Conservation (phyloP, 257 asterid species). For the Buddleja alternifolia region DNA sequence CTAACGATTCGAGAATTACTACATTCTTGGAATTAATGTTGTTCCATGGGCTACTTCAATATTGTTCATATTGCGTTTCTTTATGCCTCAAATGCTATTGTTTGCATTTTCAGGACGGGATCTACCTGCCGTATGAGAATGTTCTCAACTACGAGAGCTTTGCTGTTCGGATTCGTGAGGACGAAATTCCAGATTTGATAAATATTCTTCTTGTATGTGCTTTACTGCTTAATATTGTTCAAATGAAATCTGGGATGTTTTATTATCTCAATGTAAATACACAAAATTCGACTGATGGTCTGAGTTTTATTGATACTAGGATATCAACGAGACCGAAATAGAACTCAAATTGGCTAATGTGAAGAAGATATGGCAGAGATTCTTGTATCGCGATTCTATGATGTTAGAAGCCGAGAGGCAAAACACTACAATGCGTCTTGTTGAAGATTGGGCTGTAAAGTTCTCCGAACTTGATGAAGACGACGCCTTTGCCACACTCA, state of each 20-base stretch:
- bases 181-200: slow-evolving; percentile 79
- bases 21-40: slow-evolving; percentile 1
- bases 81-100: slow-evolving; percentile 14
- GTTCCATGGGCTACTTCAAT: neutral
- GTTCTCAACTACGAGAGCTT: slow-evolving; percentile 80
- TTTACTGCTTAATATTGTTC: slow-evolving; percentile 25
- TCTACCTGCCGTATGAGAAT: slow-evolving; percentile 91
- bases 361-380: slow-evolving; percentile 90
- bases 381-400: slow-evolving; percentile 79
- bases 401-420: slow-evolving; percentile 96
- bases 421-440: slow-evolving; percentile 50
- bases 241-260: neutral
- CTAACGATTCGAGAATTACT: neutral
- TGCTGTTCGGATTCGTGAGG: slow-evolving; percentile 88
- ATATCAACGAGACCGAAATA: slow-evolving; percentile 77
- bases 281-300: slow-evolving; percentile 21
- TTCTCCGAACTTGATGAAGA: slow-evolving; percentile 67
- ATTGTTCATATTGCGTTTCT: neutral
- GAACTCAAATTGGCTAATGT: slow-evolving; percentile 74
- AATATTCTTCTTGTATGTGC: slow-evolving; percentile 73
- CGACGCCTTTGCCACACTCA: slow-evolving; percentile 73
- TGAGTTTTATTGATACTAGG: slow-evolving; percentile 44
- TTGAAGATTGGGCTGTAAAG: slow-evolving; percentile 67
- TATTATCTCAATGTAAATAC: neutral
- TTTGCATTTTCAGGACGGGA: slow-evolving; percentile 68